Evolutionary conservation across 2,329 filamentous ascomycete species (phyloP).

Genomic region (Botrytis medusae): DNA sequence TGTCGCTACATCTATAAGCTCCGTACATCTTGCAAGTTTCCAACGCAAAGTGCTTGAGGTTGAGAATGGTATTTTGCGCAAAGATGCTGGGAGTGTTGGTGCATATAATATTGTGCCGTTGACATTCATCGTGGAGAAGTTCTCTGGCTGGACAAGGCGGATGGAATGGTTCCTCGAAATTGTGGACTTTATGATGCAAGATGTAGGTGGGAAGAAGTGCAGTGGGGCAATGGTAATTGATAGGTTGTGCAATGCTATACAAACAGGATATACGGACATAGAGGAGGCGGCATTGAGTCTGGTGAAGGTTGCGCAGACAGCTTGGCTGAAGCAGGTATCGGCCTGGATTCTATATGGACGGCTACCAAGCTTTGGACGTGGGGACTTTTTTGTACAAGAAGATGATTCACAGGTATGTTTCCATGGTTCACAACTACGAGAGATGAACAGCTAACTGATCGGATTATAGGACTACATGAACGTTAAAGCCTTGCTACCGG

Average conservation of each 20-base stretch:
- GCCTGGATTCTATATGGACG: conserved; percentile 90
- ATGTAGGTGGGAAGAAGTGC: conserved; percentile 45
- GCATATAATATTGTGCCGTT: conserved; percentile 92
- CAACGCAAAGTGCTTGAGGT: conserved; percentile 82
- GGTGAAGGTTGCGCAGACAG: conserved; percentile 75
- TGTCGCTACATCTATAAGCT: conserved; percentile 74
- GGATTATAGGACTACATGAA: conserved; percentile 55
- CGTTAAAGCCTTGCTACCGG: conserved; percentile 64
- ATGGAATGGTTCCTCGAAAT: conserved; percentile 85
- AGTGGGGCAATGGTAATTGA: conserved; percentile 76
- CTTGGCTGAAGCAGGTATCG: conserved; percentile 88
- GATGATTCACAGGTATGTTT: conserved; percentile 31
- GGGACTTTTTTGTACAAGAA: conserved; percentile 81
- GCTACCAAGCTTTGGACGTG: conserved; percentile 70
- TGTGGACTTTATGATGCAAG: conserved; percentile 63
- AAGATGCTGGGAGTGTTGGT: conserved; percentile 78
- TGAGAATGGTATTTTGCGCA: conserved; percentile 72
- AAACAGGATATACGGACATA: conserved; percentile 87
- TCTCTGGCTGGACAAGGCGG: conserved; percentile 79
- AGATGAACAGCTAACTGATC: neutral
- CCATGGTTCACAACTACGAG: neutral
- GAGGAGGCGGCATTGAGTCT: conserved; percentile 73
- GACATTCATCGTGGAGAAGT: conserved; percentile 79
- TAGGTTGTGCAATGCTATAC: conserved; percentile 69
- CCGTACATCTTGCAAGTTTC: conserved; percentile 75